phyloP scores from a whole-genome alignment of 768 basidiomycete species.

The Hericium erinaceus region DNA sequence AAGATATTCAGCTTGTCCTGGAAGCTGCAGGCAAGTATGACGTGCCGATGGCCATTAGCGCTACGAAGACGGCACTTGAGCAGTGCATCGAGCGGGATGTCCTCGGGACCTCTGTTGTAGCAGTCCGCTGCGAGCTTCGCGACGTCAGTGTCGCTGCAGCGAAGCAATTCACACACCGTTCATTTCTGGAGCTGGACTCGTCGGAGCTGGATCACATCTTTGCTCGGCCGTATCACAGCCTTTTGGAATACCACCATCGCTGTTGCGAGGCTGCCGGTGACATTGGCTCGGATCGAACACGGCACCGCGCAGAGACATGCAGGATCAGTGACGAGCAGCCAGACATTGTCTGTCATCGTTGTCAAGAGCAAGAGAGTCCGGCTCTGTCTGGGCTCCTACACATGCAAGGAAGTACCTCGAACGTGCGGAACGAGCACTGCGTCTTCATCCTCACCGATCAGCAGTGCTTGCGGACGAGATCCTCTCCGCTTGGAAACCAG shows the following conservation, averaged over 20 bases:
- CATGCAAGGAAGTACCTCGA: no score
- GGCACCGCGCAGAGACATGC: no score
- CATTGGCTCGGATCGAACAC: no score
- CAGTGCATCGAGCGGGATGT: slow-evolving; percentile 2
- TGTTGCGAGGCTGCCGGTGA: no score
- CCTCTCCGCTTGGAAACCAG: no score
- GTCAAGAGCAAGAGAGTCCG: no score
- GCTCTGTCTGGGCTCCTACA: no score
- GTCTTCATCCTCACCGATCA: no score
- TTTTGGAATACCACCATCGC: neutral
- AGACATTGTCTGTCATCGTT: no score
- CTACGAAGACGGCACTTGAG: neutral
- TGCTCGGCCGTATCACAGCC: neutral
- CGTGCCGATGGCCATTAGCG: neutral
- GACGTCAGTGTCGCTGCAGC: neutral
- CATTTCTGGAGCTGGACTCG: neutral
- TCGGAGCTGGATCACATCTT: neutral
- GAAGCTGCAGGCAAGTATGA: slow-evolving; percentile 8
- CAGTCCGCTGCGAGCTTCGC: neutral
- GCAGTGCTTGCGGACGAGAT: no score
- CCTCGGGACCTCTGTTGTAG: slow-evolving; percentile 6
- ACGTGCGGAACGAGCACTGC: no score
- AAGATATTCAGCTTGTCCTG: neutral
- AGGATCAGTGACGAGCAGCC: no score
- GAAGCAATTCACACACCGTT: neutral